Evolutionary conservation across 2,329 filamentous ascomycete genomes (phyloP), one percentile per base, ranked within the genome.

Genomic region (Leptographium galeiforme): DNA sequence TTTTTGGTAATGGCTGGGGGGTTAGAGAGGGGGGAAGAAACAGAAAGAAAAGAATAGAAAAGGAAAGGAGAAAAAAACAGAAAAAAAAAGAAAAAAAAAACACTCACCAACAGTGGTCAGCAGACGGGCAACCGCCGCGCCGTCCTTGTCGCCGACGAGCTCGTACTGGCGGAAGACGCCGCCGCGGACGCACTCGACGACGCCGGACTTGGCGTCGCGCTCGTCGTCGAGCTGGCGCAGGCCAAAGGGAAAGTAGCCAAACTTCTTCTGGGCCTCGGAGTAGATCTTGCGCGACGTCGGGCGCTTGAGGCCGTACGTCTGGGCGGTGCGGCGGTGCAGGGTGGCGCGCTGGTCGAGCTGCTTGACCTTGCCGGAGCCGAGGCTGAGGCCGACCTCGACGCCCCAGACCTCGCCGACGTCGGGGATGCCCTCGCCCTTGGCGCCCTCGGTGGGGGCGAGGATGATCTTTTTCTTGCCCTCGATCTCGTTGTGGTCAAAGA

Each of bases 401-500:
- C 93, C 93, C 93, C 93, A 98, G 57, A 95, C 90, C 68, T 98
- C 93, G 61, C 88, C 85, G 54, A 95, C 73, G 65, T 94, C 91
- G 55, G 93, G 87, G 55, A 82, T 70, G 64, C 93, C 93, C 57
- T 98, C 93, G 54, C 91, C 91, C 75, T 89, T 94, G 66, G 86
- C 82, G 60, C 88, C 88, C 64, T 96, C 89, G 51, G 83, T 80
- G 38, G 89, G 87, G 30, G 89, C 79, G 55, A 98, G 76, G 61
- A 98, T 93, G 65, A 98, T 95, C 82, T 96, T 97, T 84, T 96
- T 96, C 77, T 85, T 68, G 63, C 87, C 87, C 75, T 98, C 93
- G 59, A 98, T 97, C 71, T 98, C 93, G 71, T 97, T 95, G 68
- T 87, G 87, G 66, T 89, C 89, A 68, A 98, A 97, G 57, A 89